Evolutionary conservation across 2,329 filamentous ascomycete species (phyloP).

Genomic region (Colletotrichum karsti): DNA sequence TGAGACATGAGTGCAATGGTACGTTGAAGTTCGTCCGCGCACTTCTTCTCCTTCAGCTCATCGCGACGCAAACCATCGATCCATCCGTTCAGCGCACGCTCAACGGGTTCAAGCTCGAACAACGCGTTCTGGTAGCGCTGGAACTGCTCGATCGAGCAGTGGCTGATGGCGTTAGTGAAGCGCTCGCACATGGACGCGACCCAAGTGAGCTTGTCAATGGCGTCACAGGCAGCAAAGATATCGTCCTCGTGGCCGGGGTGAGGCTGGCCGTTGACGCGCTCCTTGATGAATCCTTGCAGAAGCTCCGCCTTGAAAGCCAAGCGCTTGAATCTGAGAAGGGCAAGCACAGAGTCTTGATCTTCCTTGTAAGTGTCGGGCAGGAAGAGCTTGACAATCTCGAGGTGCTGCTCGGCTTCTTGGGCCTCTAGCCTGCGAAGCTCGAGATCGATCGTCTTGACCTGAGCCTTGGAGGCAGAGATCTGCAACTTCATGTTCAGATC

Average conservation of each 20-base stretch:
- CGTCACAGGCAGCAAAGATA: conserved; percentile 80
- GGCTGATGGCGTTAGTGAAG: conserved; percentile 82
- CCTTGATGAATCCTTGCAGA: conserved; percentile 80
- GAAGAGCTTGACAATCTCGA: conserved; percentile 89
- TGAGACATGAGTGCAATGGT: conserved; percentile 90
- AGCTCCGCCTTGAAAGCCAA: conserved; percentile 88
- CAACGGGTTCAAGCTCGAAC: conserved; percentile 90
- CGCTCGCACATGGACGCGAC: conserved; percentile 84
- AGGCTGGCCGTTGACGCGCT: conserved; percentile 73
- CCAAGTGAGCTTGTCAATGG: conserved; percentile 86
- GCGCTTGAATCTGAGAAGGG: conserved; percentile 86
- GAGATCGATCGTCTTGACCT: conserved; percentile 92
- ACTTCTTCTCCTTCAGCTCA: conserved; percentile 85
- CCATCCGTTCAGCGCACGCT: conserved; percentile 87
- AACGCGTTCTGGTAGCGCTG: conserved; percentile 79
- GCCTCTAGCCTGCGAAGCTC: conserved; percentile 88
- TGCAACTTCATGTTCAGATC: conserved; percentile 96
- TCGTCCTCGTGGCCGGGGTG: conserved; percentile 80
- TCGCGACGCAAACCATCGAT: conserved; percentile 86
- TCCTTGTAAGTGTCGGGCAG: conserved; percentile 83
- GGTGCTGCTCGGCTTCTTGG: conserved; percentile 86
- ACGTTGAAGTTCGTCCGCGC: conserved; percentile 81
- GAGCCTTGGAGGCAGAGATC: conserved; percentile 87
- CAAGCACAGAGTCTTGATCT: conserved; percentile 87
- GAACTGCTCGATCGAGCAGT: conserved; percentile 83